phyloP scores from a whole-genome alignment of 208 protist genomes.

The Balamuthia mandrillaris region DNA sequence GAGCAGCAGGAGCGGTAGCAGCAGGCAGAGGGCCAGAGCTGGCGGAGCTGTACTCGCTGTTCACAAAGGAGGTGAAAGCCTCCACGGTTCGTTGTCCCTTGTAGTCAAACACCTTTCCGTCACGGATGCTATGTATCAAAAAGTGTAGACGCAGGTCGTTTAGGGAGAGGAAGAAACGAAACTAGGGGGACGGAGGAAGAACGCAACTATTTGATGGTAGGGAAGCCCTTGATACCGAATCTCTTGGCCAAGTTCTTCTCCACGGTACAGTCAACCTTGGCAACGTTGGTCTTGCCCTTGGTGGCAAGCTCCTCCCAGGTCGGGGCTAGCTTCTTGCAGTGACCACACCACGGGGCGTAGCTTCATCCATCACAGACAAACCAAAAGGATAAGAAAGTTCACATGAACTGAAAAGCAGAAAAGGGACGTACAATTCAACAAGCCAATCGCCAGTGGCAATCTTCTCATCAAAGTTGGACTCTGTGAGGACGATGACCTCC shows the following conservation, averaged over 20 bases:
- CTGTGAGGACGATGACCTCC: not conserved
- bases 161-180: too few relatives aligned
- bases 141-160: too few relatives aligned
- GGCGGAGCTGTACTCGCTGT: not conserved
- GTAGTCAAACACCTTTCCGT: not conserved
- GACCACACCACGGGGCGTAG: not conserved
- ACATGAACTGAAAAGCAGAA: not conserved
- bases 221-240: not conserved
- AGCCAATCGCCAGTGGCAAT: not conserved
- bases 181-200: not conserved
- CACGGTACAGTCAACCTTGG: slow-evolving; percentile 6
- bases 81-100: not conserved
- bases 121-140: not conserved
- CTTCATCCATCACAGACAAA: not conserved
- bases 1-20: too few relatives aligned
- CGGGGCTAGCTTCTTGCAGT: slow-evolving; percentile 23
- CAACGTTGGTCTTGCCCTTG: not conserved
- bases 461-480: not conserved
- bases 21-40: not conserved
- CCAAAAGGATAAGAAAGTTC: not conserved
- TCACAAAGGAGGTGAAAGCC: not conserved
- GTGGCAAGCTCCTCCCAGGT: slow-evolving; percentile 22
- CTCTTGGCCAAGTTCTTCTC: not conserved
- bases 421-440: not conserved
- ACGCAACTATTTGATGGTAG: slow-evolving; percentile 15